Base-by-base conservation (phyloP, 352 stramenopile genomes). In the Globisporangium nunn region DNA sequence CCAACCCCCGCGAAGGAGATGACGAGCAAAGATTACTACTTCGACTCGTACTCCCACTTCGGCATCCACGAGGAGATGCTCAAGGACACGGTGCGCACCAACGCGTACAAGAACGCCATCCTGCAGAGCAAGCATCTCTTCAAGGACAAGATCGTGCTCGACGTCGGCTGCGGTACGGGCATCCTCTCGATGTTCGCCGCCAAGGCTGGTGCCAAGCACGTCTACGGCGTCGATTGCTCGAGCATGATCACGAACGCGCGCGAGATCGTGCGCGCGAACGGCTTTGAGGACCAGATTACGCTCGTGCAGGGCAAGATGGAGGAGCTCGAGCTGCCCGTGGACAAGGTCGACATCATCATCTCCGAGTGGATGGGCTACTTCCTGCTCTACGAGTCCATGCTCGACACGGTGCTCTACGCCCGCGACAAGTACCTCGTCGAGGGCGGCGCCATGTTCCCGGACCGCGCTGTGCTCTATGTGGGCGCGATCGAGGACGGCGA, bases 281-380 rank as follows among this genome's bases (percentile, higher is more conserved):
- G 87, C 17, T 93, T 98, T 44, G 75, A 67, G 43, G 68, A 88
- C 56, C 61, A 85, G 6, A 84, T 99, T 46, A 98, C 93, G 6
- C 81, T 99, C 46, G 90, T 99, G 43, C 85, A 93, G 52, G 93
- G 94, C 58, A 98, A 99, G 65, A 83, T 98, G 41, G 91, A 96
- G 68, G 87, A 96, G 60, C 81, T 96, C n/a, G 81, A 97, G 53
- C 71, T 99, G 15, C 94, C 94, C 0, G 89, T 98, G 33, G 73
- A 93, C 48, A 78, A 95, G 51, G 92, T 99, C 43, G 96, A 99
- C 71, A 96, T 99, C 52, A 98, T 99, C 68, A 93, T 99, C 37
- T 98, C 88, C 28, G 96, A 99, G 79, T 99, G 96, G 96, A 99
- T 99, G 95, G 96, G 96, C 46, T 99, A 99, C 74, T 98, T 95